A percentile compares a stretch with the other conserved stretches of the same genome.
Evolutionary conservation across 163 green algal species (phyloP).

Genomic region (Scenedesmus sp.): DNA sequence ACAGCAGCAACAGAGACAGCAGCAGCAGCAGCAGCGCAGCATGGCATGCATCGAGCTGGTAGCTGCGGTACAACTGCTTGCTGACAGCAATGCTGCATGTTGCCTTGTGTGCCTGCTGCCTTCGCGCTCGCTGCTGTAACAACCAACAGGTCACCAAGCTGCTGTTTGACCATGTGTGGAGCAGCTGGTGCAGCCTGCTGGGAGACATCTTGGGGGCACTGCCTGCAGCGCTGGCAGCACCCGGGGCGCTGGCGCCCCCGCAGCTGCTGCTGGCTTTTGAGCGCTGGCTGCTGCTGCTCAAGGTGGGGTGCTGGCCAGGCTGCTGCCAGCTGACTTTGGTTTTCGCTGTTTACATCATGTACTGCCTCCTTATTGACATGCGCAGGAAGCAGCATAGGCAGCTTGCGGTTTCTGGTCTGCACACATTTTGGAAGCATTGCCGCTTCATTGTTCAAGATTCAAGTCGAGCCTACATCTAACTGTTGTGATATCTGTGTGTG

Average conservation of each 20-base stretch:
- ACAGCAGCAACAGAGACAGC: background rate
- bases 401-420: too few species aligned
- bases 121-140: constrained; percentile 42
- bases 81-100: too few species aligned
- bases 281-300: constrained; percentile 90
- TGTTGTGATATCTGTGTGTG: too few species aligned
- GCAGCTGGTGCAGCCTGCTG: constrained; percentile 74
- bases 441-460: too few species aligned
- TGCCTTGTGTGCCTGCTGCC: background rate
- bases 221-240: constrained; percentile 55
- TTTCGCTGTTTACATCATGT: too few species aligned
- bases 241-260: constrained; percentile 36
- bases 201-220: constrained; percentile 58
- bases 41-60: background rate
- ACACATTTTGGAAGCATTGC: too few species aligned
- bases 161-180: constrained; percentile 85
- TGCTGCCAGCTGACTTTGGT: background rate
- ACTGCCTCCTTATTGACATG: too few species aligned
- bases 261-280: constrained; percentile 78
- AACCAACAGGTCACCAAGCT: constrained; percentile 69
- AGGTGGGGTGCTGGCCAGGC: constrained; percentile 59
- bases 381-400: background rate
- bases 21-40: background rate
- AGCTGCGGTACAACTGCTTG: background rate
- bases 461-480: too few species aligned